These are phyloP conservation scores for Cicer arietinum DNA, from an alignment of 306 rosid species.

Conservation along the genomic window DNA sequence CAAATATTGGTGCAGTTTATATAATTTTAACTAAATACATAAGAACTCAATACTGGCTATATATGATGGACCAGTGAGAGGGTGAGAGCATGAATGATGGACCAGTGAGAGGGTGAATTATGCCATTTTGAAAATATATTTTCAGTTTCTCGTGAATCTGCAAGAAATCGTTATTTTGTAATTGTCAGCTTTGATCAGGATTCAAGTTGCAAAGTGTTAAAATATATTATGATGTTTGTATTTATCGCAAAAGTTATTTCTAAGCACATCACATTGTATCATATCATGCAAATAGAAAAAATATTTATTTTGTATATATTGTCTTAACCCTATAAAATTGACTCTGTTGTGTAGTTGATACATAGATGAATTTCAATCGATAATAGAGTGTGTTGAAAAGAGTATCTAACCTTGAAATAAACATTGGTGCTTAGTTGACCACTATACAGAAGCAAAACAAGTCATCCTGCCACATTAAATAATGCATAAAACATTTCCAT, in stretches of 20 bases:
- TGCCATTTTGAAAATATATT: conserved; percentile 39
- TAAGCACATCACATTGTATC: not conserved
- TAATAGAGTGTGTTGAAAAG: too few species aligned
- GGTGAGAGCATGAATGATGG: not conserved
- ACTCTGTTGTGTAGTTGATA: not conserved
- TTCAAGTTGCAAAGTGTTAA: conserved; percentile 4
- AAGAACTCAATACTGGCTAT: not conserved
- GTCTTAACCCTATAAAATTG: not conserved
- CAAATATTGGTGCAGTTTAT: not conserved
- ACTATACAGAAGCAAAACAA: not conserved
- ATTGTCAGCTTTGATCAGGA: conserved; percentile 37
- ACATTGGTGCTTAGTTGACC: not conserved
- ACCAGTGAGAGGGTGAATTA: not conserved
- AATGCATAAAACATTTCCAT: too few species aligned
- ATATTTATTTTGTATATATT: not conserved
- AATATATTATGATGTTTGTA: not conserved
- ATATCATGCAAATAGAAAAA: not conserved
- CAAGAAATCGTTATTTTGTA: conserved; percentile 33
- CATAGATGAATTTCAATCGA: not conserved
- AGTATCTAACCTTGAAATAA: not conserved
- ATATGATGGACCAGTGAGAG: not conserved
- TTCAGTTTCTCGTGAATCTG: conserved; percentile 77
- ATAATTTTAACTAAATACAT: not conserved
- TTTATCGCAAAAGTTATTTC: not conserved
- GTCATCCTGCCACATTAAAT: not conserved